Evolutionary conservation across 768 basidiomycete species (phyloP).

Genomic region (Boletus reticulatus): DNA sequence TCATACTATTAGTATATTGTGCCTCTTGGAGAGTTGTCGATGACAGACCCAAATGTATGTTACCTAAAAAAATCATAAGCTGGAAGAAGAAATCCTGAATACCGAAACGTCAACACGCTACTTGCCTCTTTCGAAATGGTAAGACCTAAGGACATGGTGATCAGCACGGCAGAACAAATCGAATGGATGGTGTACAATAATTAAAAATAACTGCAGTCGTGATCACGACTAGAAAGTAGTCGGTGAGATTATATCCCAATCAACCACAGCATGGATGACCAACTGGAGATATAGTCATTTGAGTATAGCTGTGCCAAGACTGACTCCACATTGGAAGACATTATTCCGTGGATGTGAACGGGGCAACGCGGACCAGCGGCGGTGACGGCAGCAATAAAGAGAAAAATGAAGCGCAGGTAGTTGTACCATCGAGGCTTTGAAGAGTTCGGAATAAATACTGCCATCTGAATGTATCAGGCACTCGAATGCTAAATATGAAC

Average conservation of each 20-base stretch:
- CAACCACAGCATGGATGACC: not conserved
- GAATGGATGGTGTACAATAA: not conserved
- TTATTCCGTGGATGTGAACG: not conserved
- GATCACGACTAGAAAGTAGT: not conserved
- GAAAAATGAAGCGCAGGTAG: no score
- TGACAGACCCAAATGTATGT: conserved; percentile 2
- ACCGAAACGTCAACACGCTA: not conserved
- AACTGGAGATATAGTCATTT: not conserved
- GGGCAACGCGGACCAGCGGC: no score
- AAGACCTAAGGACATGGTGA: not conserved
- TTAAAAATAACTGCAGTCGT: not conserved
- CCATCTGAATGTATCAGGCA: no score
- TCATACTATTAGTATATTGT: not conserved
- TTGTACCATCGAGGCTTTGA: no score
- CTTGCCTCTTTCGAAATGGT: not conserved
- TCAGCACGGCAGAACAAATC: not conserved
- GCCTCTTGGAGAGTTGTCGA: not conserved
- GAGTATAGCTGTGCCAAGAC: not conserved
- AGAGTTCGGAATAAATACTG: no score
- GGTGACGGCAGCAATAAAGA: no score
- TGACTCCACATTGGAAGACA: not conserved
- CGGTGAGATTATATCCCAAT: not conserved
- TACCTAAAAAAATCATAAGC: not conserved
- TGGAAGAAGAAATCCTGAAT: no score
- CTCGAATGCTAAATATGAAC: no score